phyloP scores from a whole-genome alignment of 2,329 filamentous ascomycete species.

The Hypoxylon sp. region DNA sequence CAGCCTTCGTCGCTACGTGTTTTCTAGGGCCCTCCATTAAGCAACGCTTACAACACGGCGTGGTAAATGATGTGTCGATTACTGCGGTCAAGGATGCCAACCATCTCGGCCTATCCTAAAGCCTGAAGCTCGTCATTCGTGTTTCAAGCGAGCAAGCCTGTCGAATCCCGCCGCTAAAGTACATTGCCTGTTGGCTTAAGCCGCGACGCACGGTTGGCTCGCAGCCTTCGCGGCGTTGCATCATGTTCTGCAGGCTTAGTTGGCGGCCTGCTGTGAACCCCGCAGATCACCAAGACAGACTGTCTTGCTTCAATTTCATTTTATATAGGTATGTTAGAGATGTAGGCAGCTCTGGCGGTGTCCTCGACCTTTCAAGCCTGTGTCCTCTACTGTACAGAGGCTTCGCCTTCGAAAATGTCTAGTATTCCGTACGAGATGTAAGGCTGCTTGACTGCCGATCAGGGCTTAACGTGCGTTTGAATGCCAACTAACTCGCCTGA shows the following conservation, averaged over 20 bases:
- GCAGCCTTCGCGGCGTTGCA: slow-evolving; percentile 17
- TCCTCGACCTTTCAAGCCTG: neutral
- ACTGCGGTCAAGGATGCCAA: neutral
- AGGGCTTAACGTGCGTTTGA: neutral
- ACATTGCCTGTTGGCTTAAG: slow-evolving; percentile 4
- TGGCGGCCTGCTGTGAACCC: slow-evolving; percentile 20
- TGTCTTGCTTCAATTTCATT: neutral
- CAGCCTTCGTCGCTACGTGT: neutral
- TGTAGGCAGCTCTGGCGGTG: neutral
- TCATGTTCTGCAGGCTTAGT: slow-evolving; percentile 29
- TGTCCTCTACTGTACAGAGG: neutral
- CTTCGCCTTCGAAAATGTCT: slow-evolving; percentile 19
- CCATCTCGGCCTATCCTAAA: neutral
- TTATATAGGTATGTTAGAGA: neutral
- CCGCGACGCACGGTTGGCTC: neutral
- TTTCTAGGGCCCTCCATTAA: neutral
- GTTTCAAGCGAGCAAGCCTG: neutral
- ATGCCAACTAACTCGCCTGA: neutral
- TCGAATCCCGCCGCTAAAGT: neutral
- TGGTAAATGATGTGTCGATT: neutral
- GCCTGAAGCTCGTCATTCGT: neutral
- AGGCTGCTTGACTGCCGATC: neutral
- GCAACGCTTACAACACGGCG: neutral
- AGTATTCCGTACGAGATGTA: slow-evolving; percentile 31
- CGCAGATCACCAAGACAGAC: slow-evolving; percentile 13